Base-by-base conservation (phyloP, 768 basidiomycete species). In the Pholiota molesta region DNA sequence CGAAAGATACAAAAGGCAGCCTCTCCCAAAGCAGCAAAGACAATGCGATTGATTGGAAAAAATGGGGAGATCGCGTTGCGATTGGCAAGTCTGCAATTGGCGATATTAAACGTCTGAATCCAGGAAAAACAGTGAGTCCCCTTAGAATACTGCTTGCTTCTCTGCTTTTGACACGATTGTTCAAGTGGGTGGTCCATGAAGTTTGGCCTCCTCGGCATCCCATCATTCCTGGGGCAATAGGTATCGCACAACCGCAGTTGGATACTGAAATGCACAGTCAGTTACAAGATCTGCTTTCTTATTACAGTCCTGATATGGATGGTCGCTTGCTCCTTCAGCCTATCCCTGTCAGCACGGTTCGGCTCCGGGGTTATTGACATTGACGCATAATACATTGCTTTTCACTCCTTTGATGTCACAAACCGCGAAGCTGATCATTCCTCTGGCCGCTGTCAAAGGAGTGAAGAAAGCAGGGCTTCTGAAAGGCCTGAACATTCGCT, bases 301-400 rank as follows among this genome's bases (percentile, higher is more conserved):
- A 11, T 52, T 28, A 49, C 10, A 33, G 21, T 6, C 11, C 17
- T 42, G 13, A 13, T 67, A 17, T 37, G 35, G 6, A 37, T 37
- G 14, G 14, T 16, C 63, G 51, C 4, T 54, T 45, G 13, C 35
- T 59, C 57, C 29, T 55, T 7, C 35, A 90, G 89, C 84, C 0
- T 90, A 84, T 72, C 81, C 86, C 55, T 86, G 86, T 44, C 86
- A 89, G 61, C 77, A 83, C 57, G 74, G 74, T 51, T 79, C 84
- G 28, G 72, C 74, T 5, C 85, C 86, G 1, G 89, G 89, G 1
- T 69, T 89, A 44, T 82, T 90, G 55, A 88, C 86, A 23, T 60
- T 90, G 61, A 85, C 86, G 4, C 56, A 74, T 21, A 75, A 74
- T 16, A 71, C 73, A 19, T 64, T 91, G 17, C 79, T 75, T 66